Conservation (phyloP, 2,329 filamentous ascomycete genomes). For the Zymoseptoria crescenta region DNA sequence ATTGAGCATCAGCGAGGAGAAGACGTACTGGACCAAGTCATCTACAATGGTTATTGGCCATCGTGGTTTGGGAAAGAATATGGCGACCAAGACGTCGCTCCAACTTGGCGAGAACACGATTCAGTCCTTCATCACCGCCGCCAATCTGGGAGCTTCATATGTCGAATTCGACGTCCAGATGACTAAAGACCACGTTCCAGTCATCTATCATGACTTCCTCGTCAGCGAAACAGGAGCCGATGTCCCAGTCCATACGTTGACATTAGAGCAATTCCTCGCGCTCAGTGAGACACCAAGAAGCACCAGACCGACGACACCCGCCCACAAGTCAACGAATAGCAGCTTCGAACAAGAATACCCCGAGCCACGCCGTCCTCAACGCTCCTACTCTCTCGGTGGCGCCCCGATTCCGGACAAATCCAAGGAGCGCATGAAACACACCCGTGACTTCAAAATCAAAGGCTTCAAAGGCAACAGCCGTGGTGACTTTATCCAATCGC, state of each 20-base stretch:
- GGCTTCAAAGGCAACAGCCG: slow-evolving; percentile 94
- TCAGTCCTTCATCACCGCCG: slow-evolving; percentile 89
- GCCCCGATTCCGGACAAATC: slow-evolving; percentile 34
- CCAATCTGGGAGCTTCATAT: slow-evolving; percentile 75
- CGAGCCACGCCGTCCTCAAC: slow-evolving; percentile 25
- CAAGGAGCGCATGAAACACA: slow-evolving; percentile 88
- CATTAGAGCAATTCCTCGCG: slow-evolving; percentile 80
- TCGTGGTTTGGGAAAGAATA: slow-evolving; percentile 81
- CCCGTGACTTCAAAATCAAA: slow-evolving; percentile 85
- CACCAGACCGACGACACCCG: slow-evolving; percentile 13
- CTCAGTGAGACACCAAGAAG: slow-evolving; percentile 20
- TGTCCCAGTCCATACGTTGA: slow-evolving; percentile 89
- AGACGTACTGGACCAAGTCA: slow-evolving; percentile 94
- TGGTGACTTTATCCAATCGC: slow-evolving; percentile 89
- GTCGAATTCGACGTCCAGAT: slow-evolving; percentile 82
- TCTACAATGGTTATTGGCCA: slow-evolving; percentile 77
- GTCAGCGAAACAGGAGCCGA: slow-evolving; percentile 97
- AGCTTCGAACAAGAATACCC: slow-evolving; percentile 2
- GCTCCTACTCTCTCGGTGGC: slow-evolving; percentile 55
- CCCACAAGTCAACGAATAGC: slow-evolving; percentile 1
- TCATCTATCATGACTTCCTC: slow-evolving; percentile 97
- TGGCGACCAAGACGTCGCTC: slow-evolving; percentile 69
- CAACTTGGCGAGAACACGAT: slow-evolving; percentile 96
- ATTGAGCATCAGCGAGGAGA: slow-evolving; percentile 81
- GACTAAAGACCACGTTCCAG: slow-evolving; percentile 96